Percentiles rank a stretch among this genome's conserved stretches.
Evolutionary conservation across 2,329 filamentous ascomycete species (phyloP).

Genomic region (Aspergillus eucalypticola): DNA sequence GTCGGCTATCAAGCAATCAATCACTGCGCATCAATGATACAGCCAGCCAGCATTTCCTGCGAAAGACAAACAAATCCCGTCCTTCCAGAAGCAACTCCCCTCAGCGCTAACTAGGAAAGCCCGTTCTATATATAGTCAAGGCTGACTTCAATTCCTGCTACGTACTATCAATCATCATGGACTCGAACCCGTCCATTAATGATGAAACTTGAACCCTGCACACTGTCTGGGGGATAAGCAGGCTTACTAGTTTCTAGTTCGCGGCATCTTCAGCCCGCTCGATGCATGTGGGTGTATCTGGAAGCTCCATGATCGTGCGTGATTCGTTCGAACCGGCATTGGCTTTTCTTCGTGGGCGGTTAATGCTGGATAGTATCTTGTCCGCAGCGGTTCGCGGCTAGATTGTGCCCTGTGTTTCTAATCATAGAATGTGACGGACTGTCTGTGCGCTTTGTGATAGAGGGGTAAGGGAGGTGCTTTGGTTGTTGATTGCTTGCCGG

Average conservation of each 20-base stretch:
- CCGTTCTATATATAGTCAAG: not conserved
- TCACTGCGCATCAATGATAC: not conserved
- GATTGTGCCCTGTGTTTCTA: constrained; percentile 10
- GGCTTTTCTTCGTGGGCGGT: constrained; percentile 4
- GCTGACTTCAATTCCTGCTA: not conserved
- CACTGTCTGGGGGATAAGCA: not conserved
- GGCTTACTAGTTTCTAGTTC: not conserved
- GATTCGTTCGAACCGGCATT: not conserved
- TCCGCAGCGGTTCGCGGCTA: constrained; percentile 9
- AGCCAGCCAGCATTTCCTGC: not conserved
- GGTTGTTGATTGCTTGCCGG: not conserved
- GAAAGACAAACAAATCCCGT: no score
- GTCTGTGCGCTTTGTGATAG: constrained; percentile 8
- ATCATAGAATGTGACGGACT: constrained; percentile 14
- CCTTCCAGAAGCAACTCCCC: not conserved
- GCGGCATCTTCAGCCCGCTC: not conserved
- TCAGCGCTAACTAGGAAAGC: not conserved
- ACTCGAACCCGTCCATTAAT: not conserved
- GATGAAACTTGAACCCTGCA: not conserved
- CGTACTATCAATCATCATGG: not conserved
- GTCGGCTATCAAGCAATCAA: not conserved
- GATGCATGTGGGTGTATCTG: constrained; percentile 7
- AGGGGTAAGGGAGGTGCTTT: not conserved
- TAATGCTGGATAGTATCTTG: not conserved
- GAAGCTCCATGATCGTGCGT: not conserved